Evolutionary conservation across 1,139 yeast species (phyloP), one percentile per base, ranked within the genome.

Genomic region (Nakaseomyces delphensis): DNA sequence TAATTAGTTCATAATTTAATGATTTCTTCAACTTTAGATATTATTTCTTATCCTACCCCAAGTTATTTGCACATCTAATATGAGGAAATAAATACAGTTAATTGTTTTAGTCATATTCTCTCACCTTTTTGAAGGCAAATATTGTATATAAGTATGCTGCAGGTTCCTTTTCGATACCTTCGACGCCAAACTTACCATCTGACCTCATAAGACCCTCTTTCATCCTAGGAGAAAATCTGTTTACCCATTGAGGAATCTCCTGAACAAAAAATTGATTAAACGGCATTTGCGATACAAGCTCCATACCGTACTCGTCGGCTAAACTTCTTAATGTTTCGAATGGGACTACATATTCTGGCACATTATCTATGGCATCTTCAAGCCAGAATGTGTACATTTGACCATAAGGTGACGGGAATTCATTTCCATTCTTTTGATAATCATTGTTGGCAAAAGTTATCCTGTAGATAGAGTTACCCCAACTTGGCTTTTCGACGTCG

Each of bases 271-370:
- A 76, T 39, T 86, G 89, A 49, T 83, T 74, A 56, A 91, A 91
- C 43, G 84, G 82, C 68, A 80, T 79, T 54, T 81, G 81, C 54
- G 77, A 77, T 45, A 80, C 74, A 46, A 93, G 66, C 44, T 77
- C 80, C 53, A 91, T 64, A 19, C 87, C 86, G 60, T 79, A 83
- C 48, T 86, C 95, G 59, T 82, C 89, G 40, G 95, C 93, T 41
- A 87, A 65, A 46, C 81, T 76, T 59, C 95, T 71, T 46, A 91
- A 75, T 0, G 83, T 76, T 55, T 91, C 96, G 65, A 91, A 87
- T 0, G 97, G 98, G 4, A 91, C 96, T n/a, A 91, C 93, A 57
- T 84, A 91, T 59, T 91, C 99, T 0, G 97, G 97, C 7, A 91
- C 96, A 56, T 91, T 81, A 50, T 86, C 96, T 39, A 91, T 93